phyloP scores from a whole-genome alignment of 23 red algal genomes.

The Gracilaria domingensis region DNA sequence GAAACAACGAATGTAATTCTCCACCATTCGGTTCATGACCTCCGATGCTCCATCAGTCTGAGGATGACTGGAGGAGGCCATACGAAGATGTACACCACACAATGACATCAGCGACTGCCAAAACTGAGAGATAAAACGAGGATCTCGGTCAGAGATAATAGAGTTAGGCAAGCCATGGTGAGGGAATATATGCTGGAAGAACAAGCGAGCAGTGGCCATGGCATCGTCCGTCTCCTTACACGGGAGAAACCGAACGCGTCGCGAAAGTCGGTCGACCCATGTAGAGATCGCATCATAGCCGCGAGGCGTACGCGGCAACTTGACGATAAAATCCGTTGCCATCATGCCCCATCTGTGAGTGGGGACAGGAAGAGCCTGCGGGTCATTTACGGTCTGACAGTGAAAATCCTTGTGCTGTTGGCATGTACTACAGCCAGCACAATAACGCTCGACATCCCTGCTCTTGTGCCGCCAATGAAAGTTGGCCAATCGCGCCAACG shows the following conservation, averaged over 20 bases:
- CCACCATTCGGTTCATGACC: too few relatives aligned
- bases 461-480: constrained; percentile 39
- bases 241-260: constrained; percentile 2
- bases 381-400: not conserved
- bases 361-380: not conserved
- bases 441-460: constrained; percentile 6
- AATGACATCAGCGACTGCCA: constrained; percentile 23
- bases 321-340: constrained; percentile 37
- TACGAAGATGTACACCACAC: constrained; percentile 16
- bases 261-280: constrained; percentile 22
- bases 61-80: not conserved
- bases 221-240: not conserved
- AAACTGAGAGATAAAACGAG: constrained; percentile 26
- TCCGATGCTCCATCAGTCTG: too few relatives aligned
- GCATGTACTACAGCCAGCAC: not conserved
- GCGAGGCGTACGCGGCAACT: not conserved
- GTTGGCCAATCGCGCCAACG: not conserved
- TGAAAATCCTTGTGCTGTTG: constrained; percentile 33
- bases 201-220: not conserved
- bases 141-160: not conserved
- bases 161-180: constrained; percentile 4
- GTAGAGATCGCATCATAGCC: constrained; percentile 32
- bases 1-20: too few relatives aligned
- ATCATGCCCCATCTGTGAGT: constrained; percentile 2
- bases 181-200: constrained; percentile 1